phyloP scores from a whole-genome alignment of 2,329 filamentous ascomycete species.

The Microdochium bolleyi region DNA sequence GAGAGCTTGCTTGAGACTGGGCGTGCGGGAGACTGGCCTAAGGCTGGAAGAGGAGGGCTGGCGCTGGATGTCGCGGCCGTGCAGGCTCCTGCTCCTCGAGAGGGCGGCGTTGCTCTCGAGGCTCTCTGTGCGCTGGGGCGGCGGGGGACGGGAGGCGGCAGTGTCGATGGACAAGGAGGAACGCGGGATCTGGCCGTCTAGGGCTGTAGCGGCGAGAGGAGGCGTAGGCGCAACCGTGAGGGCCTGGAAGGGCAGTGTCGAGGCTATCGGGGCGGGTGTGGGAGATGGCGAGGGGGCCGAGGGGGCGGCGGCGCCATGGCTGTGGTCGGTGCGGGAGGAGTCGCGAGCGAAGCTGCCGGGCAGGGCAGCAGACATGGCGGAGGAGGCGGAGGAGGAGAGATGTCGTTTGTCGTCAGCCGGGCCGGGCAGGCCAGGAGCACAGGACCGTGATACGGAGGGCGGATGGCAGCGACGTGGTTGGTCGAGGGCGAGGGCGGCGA shows the following conservation, averaged over 20 bases:
- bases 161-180: neutral
- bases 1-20: conserved; percentile 51
- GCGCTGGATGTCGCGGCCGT: conserved; percentile 23
- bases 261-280: neutral
- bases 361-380: neutral
- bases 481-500: neutral
- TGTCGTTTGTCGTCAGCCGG: neutral
- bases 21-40: conserved; percentile 48
- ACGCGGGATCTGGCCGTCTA: neutral
- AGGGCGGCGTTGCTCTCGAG: conserved; percentile 24
- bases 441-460: neutral
- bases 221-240: neutral
- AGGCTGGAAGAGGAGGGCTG: conserved; percentile 36
- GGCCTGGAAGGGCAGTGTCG: neutral
- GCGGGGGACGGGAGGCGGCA: neutral
- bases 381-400: neutral
- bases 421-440: neutral
- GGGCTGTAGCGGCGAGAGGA: neutral
- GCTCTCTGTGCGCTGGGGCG: neutral
- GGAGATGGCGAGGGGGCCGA: neutral
- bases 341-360: neutral
- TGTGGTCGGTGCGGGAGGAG: neutral
- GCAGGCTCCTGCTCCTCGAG: conserved; percentile 20
- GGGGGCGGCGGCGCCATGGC: neutral
- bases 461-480: neutral